Conservation (phyloP, 2,329 filamentous ascomycete species). For the Pseudogymnoascus destructans region DNA sequence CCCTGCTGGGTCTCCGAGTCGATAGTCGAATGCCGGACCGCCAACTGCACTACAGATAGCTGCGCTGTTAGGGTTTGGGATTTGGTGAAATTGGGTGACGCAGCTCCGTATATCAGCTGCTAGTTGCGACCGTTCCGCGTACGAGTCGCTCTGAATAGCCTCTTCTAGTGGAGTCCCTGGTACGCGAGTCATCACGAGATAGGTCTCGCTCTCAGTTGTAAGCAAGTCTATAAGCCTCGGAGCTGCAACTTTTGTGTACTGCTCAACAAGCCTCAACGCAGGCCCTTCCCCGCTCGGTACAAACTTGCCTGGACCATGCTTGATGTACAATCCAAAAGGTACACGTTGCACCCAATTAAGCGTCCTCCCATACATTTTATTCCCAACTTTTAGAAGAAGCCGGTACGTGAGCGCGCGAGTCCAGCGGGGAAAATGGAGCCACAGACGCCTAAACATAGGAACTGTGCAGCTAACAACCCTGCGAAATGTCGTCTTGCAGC, state of each 20-base stretch:
- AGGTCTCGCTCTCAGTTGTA: constrained; percentile 1
- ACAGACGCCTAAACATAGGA: not conserved
- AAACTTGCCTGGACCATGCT: constrained; percentile 5
- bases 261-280: constrained; percentile 9
- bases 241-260: constrained; percentile 6
- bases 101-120: not conserved
- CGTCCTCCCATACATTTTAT: constrained; percentile 1
- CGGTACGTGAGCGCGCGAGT: not conserved
- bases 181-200: constrained; percentile 11
- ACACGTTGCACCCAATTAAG: constrained; percentile 7
- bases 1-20: not conserved
- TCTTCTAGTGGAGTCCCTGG: not conserved
- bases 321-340: constrained; percentile 11
- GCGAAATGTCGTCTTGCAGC: not conserved
- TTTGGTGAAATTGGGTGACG: constrained; percentile 1
- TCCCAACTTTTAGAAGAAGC: constrained; percentile 2
- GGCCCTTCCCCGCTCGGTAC: not conserved
- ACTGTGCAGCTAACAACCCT: not conserved
- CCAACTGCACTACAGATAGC: constrained; percentile 9
- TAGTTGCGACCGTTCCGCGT: constrained; percentile 4
- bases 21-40: constrained; percentile 11
- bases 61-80: constrained; percentile 9
- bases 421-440: constrained; percentile 1
- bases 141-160: constrained; percentile 2
- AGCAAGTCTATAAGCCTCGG: constrained; percentile 10